Evolutionary conservation across 2,329 filamentous ascomycete genomes (phyloP).

Genomic region (Diplodia scrobiculata): DNA sequence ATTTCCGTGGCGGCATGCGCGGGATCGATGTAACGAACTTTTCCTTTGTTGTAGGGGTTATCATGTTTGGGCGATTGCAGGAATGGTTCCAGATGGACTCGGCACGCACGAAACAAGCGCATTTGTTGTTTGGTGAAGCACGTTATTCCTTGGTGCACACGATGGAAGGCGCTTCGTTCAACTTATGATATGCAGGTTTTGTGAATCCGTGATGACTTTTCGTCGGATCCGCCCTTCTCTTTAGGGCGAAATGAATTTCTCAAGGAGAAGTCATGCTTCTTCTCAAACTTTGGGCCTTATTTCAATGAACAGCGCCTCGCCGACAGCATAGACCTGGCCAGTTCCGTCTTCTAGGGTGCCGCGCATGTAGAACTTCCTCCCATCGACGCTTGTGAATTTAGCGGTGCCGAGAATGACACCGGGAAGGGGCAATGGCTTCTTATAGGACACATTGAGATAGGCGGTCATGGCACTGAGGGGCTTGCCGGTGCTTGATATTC

Average conservation of each 20-base stretch:
- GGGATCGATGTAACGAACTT: neutral
- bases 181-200: neutral
- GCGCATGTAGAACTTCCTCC: slow-evolving; percentile 57
- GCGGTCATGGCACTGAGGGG: slow-evolving; percentile 48
- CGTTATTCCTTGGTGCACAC: too few species aligned
- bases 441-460: slow-evolving; percentile 59
- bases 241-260: neutral
- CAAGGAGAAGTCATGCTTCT: too few species aligned
- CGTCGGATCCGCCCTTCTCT: neutral
- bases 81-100: neutral
- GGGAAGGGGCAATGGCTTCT: slow-evolving; percentile 56
- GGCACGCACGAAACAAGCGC: neutral
- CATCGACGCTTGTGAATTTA: slow-evolving; percentile 51
- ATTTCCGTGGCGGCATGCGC: neutral
- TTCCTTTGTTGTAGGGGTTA: neutral
- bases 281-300: slow-evolving; percentile 7
- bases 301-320: slow-evolving; percentile 57
- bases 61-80: neutral
- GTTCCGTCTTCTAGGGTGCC: slow-evolving; percentile 55
- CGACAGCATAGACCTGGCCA: slow-evolving; percentile 54
- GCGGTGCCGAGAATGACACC: slow-evolving; percentile 53
- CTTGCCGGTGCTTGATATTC: neutral
- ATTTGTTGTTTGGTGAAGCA: neutral
- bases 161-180: neutral
- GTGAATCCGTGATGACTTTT: neutral